These are phyloP conservation scores for Violaceomyces palustris DNA, from an alignment of 1,284 basidiomycete genomes.

Conservation along the genomic window DNA sequence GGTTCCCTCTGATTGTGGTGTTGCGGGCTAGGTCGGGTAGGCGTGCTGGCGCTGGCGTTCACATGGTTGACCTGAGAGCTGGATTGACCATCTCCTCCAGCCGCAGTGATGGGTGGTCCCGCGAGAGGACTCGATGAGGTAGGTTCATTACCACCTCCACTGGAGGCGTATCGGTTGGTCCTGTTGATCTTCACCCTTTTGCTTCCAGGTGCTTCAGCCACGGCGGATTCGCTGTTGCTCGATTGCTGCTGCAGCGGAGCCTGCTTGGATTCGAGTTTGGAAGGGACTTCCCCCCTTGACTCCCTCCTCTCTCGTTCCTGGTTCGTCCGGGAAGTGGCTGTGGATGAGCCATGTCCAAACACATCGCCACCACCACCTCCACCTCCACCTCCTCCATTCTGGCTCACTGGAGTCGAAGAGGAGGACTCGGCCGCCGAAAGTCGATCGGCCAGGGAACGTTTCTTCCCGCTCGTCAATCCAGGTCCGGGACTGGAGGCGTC, in stretches of 20 bases:
- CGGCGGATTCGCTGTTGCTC: not conserved
- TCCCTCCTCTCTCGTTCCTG: not conserved
- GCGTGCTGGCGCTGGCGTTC: too few species aligned
- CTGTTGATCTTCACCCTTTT: conserved; percentile 20
- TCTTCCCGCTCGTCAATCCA: conserved; percentile 1
- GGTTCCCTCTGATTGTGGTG: too few species aligned
- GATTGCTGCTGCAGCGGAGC: not conserved
- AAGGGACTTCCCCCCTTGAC: too few species aligned
- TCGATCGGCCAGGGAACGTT: conserved; percentile 17
- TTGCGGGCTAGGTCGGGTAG: too few species aligned
- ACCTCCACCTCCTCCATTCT: not conserved
- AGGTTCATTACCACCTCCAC: too few species aligned
- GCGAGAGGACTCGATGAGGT: too few species aligned
- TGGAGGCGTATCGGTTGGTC: conserved; percentile 13
- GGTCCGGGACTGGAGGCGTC: not conserved
- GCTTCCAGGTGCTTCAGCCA: conserved; percentile 5
- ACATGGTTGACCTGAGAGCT: too few species aligned
- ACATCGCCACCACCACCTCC: not conserved
- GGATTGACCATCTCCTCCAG: too few species aligned
- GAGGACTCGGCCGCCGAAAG: conserved; percentile 6
- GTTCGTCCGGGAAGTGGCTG: not conserved
- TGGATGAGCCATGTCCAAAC: not conserved
- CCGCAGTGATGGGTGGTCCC: too few species aligned
- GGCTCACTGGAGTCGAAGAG: conserved; percentile 1
- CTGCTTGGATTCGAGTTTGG: too few species aligned